Percentiles rank a stretch among this genome's conserved stretches.
Evolutionary conservation across 2,329 filamentous ascomycete genomes (phyloP).

Genomic region (Escovopsis weberi): DNA sequence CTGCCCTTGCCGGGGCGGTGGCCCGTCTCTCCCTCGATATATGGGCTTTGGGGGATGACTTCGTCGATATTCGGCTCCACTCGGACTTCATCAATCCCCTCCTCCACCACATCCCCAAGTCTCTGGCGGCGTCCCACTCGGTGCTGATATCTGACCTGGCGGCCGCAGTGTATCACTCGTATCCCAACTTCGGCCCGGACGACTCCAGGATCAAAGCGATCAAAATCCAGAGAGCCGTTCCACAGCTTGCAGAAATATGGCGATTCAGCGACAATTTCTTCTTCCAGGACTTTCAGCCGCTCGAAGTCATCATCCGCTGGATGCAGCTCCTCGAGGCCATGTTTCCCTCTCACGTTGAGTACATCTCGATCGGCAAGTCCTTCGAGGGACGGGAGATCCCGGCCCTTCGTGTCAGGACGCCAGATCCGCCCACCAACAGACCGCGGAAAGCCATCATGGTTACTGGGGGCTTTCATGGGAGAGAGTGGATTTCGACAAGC

Average conservation of each 20-base stretch:
- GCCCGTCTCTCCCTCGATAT: slow-evolving; percentile 72
- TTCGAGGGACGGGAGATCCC: slow-evolving; percentile 79
- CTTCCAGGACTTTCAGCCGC: slow-evolving; percentile 83
- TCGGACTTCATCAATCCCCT: slow-evolving; percentile 66
- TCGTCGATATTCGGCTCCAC: slow-evolving; percentile 71
- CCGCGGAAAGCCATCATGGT: slow-evolving; percentile 66
- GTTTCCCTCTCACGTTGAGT: slow-evolving; percentile 66
- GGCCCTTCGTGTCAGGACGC: slow-evolving; percentile 60
- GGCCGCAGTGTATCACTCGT: slow-evolving; percentile 51
- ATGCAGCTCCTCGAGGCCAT: slow-evolving; percentile 81
- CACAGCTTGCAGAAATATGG: slow-evolving; percentile 16
- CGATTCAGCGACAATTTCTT: slow-evolving; percentile 56
- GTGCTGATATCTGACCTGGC: slow-evolving; percentile 70
- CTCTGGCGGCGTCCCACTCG: slow-evolving; percentile 56
- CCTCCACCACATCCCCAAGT: slow-evolving; percentile 60
- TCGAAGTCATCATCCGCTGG: slow-evolving; percentile 75
- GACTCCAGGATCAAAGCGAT: slow-evolving; percentile 7
- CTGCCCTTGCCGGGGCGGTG: slow-evolving; percentile 56
- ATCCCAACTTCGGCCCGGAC: slow-evolving; percentile 14
- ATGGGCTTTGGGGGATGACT: slow-evolving; percentile 71
- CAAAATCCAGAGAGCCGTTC: slow-evolving; percentile 5
- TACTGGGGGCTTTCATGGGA: slow-evolving; percentile 75
- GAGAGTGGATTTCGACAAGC: slow-evolving; percentile 92
- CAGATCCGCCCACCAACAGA: slow-evolving; percentile 25
- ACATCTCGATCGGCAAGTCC: slow-evolving; percentile 66